Evolutionary conservation across 148 eudicot genomes (phyloP), one percentile per base, ranked within the genome.

Genomic region (Heliosperma pusillum): DNA sequence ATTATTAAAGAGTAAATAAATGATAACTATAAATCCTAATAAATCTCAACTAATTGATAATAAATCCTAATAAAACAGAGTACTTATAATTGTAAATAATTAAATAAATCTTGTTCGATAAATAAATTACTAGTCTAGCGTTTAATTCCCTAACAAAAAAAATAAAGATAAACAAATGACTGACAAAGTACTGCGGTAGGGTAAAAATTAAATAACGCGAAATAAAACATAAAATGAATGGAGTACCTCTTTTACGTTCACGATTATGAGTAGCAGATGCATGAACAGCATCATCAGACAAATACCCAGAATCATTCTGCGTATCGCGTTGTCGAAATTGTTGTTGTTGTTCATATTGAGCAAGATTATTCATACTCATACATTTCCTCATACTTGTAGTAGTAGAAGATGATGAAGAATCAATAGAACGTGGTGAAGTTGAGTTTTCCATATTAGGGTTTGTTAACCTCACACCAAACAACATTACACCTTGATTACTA

Each of bases 201-300:
- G 2, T 59, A 11, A 25, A 29, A 64, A 64, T 64, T 64, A 12
- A 64, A 1, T 1, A 25, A 27, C 42, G 10, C 42, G 42, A 36
- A 36, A 36, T 0, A 36, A 36, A 36, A 5, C 17, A 4, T 3
- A 30, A 30, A 21, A 65, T n/a, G n/a, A n/a, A n/a, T n/a, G 4
- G 0, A 16, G 20, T 25, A 92, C 97, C 97, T 89, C 94, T 57
- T 29, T 92, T 92, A 2, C 94, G 92, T 74, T 92, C 97, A 2
- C 91, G 86, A 70, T 76, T 83, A 13, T 87, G 83, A 52, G 65
- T 53, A 17, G 76, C 90, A 12, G 91, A 80, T 55, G 87, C 86
- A 72, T 92, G 94, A 72, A 92, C 85, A 24, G 86, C 89, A 66
- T 89, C 94, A 74, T 92, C 97, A 24, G 97, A 89, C n/a, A 79